A percentile compares a stretch with the other conserved stretches of the same genome.
Evolutionary conservation across 306 rosid species (phyloP).

Genomic region (Citrullus amarus): DNA sequence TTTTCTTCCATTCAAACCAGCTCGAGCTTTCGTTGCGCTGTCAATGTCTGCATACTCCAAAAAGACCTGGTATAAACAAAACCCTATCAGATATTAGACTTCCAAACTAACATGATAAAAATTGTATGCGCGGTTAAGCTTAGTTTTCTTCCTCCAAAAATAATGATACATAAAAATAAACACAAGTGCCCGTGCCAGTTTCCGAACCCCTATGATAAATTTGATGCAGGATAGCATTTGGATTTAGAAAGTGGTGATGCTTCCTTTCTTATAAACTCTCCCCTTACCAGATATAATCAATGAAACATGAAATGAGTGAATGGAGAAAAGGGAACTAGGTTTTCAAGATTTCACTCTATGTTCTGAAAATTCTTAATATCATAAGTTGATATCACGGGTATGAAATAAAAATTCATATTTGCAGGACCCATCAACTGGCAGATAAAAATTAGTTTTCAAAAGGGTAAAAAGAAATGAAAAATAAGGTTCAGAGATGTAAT

Average conservation of each 20-base stretch:
- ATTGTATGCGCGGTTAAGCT: background rate
- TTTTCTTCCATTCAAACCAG: constrained; percentile 77
- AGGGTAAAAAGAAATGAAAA: background rate
- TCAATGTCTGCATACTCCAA: constrained; percentile 80
- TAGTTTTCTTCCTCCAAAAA: background rate
- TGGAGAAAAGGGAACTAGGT: background rate
- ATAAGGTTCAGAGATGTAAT: background rate
- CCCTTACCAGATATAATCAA: background rate
- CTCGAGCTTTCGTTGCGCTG: constrained; percentile 71
- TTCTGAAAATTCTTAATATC: background rate
- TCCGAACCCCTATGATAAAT: too few relatives aligned
- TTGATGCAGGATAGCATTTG: background rate
- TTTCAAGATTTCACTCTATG: background rate
- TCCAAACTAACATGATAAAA: background rate
- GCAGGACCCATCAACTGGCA: background rate
- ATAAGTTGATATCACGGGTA: background rate
- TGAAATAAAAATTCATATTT: background rate
- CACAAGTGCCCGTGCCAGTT: too few relatives aligned
- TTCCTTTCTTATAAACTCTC: background rate
- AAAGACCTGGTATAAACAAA: constrained; percentile 44
- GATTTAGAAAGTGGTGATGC: background rate
- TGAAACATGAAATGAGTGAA: background rate
- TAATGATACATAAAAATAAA: background rate
- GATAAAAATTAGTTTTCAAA: background rate
- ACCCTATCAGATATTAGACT: background rate